phyloP scores from a whole-genome alignment of 1,284 basidiomycete species.

The Meira nashicola region DNA sequence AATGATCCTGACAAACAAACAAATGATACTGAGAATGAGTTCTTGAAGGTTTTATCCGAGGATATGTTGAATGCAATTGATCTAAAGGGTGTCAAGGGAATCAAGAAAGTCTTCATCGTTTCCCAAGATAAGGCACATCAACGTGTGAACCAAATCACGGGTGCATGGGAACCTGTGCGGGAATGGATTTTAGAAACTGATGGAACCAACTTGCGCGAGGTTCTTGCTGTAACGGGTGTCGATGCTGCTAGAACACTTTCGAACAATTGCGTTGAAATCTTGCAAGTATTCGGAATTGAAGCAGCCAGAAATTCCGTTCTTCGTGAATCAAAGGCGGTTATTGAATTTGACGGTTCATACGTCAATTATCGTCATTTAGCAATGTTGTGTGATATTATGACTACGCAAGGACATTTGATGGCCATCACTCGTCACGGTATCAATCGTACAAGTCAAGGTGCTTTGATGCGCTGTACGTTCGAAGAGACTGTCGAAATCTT shows the following conservation, averaged over 20 bases:
- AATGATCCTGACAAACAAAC: constrained; percentile 87
- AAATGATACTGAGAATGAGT: constrained; percentile 75
- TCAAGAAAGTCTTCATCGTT: constrained; percentile 88
- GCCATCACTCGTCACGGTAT: constrained; percentile 99
- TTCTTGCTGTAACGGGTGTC: constrained; percentile 91
- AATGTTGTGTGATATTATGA: constrained; percentile 96
- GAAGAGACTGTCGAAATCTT: constrained; percentile 99
- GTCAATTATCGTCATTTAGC: constrained; percentile 98
- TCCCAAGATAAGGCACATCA: constrained; percentile 68
- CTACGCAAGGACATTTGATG: constrained; percentile 90
- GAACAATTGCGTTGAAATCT: constrained; percentile 94
- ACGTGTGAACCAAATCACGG: constrained; percentile 55
- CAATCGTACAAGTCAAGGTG: constrained; percentile 71
- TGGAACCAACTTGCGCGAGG: constrained; percentile 58
- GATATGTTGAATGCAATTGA: constrained; percentile 92
- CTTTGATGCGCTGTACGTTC: constrained; percentile 96
- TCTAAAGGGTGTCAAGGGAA: constrained; percentile 82
- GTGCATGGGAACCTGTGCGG: constrained; percentile 45
- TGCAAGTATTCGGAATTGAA: constrained; percentile 96
- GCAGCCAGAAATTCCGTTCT: constrained; percentile 89
- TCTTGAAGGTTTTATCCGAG: constrained; percentile 90
- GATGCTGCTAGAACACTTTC: constrained; percentile 88
- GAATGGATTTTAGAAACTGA: constrained; percentile 99
- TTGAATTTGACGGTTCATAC: constrained; percentile 98
- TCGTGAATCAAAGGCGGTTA: constrained; percentile 75